A percentile compares a stretch with the other conserved stretches of the same genome.
phyloP scores from a whole-genome alignment of 2,329 filamentous ascomycete genomes.

The Biscogniauxia marginata region DNA sequence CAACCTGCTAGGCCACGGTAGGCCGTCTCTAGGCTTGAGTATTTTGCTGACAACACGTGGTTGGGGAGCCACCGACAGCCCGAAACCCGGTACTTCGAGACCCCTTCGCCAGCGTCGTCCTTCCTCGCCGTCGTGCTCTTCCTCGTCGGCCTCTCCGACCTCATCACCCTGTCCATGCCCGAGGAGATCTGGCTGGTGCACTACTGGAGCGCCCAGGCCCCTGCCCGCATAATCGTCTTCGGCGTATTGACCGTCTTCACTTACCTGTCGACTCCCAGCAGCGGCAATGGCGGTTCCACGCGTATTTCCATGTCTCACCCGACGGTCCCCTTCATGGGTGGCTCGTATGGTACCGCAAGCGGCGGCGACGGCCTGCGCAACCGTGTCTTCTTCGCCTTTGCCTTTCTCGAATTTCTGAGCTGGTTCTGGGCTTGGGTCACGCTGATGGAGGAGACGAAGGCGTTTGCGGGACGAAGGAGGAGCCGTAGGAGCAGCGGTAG shows the following conservation, averaged over 20 bases:
- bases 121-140: conserved; percentile 69
- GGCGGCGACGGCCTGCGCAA: conserved; percentile 74
- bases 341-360: conserved; percentile 37
- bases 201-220: conserved; percentile 67
- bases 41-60: conserved; percentile 12
- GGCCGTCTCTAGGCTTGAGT: no score
- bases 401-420: conserved; percentile 76
- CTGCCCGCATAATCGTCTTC: conserved; percentile 53
- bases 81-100: conserved; percentile 64
- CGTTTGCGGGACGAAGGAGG: conserved; percentile 40
- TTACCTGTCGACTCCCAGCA: conserved; percentile 44
- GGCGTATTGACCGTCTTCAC: conserved; percentile 52
- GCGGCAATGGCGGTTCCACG: no score
- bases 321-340: conserved; percentile 32
- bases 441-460: conserved; percentile 61
- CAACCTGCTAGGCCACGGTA: not conserved
- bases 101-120: conserved; percentile 67
- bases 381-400: conserved; percentile 79
- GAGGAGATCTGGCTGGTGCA: conserved; percentile 63
- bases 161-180: conserved; percentile 65
- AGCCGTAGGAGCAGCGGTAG: conserved; percentile 28
- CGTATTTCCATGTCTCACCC: conserved; percentile 38
- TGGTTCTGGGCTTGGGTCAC: conserved; percentile 87
- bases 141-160: conserved; percentile 59
- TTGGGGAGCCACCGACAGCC: conserved; percentile 47